A percentile compares a stretch with the other conserved stretches of the same genome.
phyloP scores from a whole-genome alignment of 2,329 filamentous ascomycete species.

The Aspergillus viridinutans region DNA sequence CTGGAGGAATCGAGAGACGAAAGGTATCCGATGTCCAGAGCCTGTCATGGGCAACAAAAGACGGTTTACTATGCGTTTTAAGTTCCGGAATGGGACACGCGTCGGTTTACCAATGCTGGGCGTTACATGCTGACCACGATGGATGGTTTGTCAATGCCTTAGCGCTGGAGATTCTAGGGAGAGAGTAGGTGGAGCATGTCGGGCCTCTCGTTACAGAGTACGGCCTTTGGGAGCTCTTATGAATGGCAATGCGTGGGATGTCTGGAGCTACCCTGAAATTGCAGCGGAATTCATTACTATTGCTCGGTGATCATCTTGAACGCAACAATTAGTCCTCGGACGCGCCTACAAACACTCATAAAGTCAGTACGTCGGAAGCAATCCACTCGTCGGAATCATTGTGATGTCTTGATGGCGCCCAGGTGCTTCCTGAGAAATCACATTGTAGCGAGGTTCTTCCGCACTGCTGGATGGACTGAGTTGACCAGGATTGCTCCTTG shows the following conservation, averaged over 20 bases:
- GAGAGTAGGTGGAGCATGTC: slow-evolving; percentile 50
- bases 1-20: slow-evolving; percentile 29
- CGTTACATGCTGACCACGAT: slow-evolving; percentile 59
- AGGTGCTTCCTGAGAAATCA: slow-evolving; percentile 23
- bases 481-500: slow-evolving; percentile 26
- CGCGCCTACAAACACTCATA: slow-evolving; percentile 46
- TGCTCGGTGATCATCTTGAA: slow-evolving; percentile 26
- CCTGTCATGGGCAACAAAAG: slow-evolving; percentile 36
- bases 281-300: slow-evolving; percentile 13
- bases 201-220: slow-evolving; percentile 45
- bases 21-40: slow-evolving; percentile 45
- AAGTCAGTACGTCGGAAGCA: slow-evolving; percentile 19
- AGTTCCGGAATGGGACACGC: slow-evolving; percentile 39
- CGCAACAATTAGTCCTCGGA: slow-evolving; percentile 26
- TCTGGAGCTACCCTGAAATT: not conserved
- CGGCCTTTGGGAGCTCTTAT: slow-evolving; percentile 48
- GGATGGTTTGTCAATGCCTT: slow-evolving; percentile 51
- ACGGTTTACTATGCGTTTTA: slow-evolving; percentile 45
- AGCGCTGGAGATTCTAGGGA: slow-evolving; percentile 37
- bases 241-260: slow-evolving; percentile 15
- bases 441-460: slow-evolving; percentile 53
- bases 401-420: slow-evolving; percentile 20
- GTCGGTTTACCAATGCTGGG: slow-evolving; percentile 54
- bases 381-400: slow-evolving; percentile 58
- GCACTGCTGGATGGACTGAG: slow-evolving; percentile 38